phyloP scores from a whole-genome alignment of 1,284 basidiomycete species.

The Rhodotorula mucilaginosa region DNA sequence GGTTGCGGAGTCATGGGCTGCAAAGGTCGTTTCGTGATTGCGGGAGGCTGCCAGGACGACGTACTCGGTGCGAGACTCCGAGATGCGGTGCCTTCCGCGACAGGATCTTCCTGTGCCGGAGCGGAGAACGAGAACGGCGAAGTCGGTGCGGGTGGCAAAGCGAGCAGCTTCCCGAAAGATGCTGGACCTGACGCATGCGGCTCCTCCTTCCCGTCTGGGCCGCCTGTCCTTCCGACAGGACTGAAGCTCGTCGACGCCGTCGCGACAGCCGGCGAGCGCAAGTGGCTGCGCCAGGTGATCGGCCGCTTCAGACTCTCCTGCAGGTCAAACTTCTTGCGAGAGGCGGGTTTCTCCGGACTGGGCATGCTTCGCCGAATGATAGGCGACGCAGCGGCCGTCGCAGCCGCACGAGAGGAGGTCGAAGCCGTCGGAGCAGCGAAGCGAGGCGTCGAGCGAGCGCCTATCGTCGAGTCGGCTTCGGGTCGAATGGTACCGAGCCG shows the following conservation, averaged over 20 bases:
- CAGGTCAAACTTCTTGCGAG: constrained; percentile 28
- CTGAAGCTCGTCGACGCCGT: not conserved
- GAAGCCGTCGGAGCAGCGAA: constrained; percentile 19
- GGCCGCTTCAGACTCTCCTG: constrained; percentile 21
- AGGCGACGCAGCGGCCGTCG: not conserved
- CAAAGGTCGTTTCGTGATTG: not conserved
- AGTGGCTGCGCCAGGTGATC: constrained; percentile 14
- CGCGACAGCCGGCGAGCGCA: not conserved
- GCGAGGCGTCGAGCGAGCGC: not conserved
- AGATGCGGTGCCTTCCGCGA: not conserved
- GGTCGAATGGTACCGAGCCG: not conserved
- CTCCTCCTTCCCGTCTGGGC: not conserved
- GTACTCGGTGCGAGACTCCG: not conserved
- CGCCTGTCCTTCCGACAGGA: not conserved
- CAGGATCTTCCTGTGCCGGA: not conserved
- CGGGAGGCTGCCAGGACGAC: not conserved
- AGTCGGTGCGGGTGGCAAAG: not conserved
- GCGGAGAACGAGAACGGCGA: not conserved
- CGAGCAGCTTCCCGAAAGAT: not conserved
- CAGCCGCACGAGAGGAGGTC: constrained; percentile 1
- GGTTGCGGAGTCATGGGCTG: not conserved
- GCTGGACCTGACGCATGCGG: not conserved
- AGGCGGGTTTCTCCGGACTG: constrained; percentile 15
- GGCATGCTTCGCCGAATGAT: not conserved
- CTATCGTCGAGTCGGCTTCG: not conserved